phyloP scores from a whole-genome alignment of 2,329 filamentous ascomycete species.

The Talaromyces piceae region DNA sequence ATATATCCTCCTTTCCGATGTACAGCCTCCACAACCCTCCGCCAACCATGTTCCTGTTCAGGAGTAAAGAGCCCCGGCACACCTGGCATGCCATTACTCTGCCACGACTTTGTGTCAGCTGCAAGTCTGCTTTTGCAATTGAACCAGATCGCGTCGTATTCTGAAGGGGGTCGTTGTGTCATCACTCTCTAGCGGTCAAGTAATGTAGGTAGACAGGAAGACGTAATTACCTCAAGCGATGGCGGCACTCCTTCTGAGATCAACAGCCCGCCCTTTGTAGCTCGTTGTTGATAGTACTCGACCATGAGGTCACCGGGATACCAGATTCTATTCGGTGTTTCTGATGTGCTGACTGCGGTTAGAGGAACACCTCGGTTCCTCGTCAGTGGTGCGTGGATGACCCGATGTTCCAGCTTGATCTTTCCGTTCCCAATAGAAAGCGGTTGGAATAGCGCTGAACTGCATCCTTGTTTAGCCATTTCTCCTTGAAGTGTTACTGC shows the following conservation, averaged over 20 bases:
- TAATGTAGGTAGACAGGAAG: not conserved
- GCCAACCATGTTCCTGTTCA: constrained; percentile 44
- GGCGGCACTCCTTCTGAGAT: constrained; percentile 33
- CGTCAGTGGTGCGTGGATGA: constrained; percentile 48
- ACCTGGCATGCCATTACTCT: constrained; percentile 34
- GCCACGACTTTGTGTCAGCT: not conserved
- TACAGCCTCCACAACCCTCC: constrained; percentile 44
- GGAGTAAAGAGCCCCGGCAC: constrained; percentile 27
- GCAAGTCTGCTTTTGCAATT: no score
- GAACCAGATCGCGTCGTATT: no score
- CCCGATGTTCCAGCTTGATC: constrained; percentile 44
- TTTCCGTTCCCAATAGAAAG: constrained; percentile 41
- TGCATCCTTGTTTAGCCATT: constrained; percentile 8
- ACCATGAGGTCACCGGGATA: constrained; percentile 36
- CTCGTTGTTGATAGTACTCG: constrained; percentile 35
- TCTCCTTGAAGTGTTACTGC: not conserved
- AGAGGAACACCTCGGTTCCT: constrained; percentile 46
- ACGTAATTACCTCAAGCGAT: constrained; percentile 28
- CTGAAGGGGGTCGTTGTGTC: no score
- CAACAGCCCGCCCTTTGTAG: constrained; percentile 29
- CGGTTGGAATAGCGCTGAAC: constrained; percentile 36
- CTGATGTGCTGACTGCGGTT: constrained; percentile 34
- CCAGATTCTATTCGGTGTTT: constrained; percentile 45
- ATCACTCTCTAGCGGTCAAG: no score
- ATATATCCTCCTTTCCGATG: constrained; percentile 46